Base-by-base conservation (phyloP, 495 filamentous ascomycete species). In the Penicillium canescens region DNA sequence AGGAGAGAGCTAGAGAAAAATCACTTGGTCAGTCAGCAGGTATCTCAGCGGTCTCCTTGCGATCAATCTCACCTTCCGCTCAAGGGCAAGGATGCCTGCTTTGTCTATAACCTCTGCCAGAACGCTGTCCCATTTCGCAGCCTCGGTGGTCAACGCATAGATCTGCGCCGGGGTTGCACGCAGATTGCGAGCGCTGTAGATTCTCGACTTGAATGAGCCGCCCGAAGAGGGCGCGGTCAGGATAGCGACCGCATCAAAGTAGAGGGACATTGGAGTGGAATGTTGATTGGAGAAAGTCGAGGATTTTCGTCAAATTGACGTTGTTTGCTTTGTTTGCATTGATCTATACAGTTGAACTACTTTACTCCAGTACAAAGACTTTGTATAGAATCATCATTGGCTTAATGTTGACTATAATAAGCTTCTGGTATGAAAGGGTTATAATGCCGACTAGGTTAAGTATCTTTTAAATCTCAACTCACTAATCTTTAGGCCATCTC, bases 51-150 rank as follows among this genome's bases (percentile, higher is more conserved):
- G n/a, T 31, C 14, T 13, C 24, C 24, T 33, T 4, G 5, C 0
- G 11, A 6, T 5, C 12, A 11, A 20, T 11, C 66, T 50, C 70
- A 96, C 92, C 84, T 96, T 96, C 42, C 82, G 87, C 72, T 98
- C 94, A 0, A 84, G 56, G 9, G 77, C 75, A 12, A 95, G 72
- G 5, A 96, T 72, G 20, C 83, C 84, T 3, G 91, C 78, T 33
- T 78, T 81, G 46, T 93, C 90, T 64, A 98, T 84, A 3, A 97
- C 86, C 52, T 95, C 91, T 46, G 90, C 89, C 12, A 98, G 73
- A 3, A 96, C 77, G 18, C 78, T 65, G 54, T 90, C 90, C 90
- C 95, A 96, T 86, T 96, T 96, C 40, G 88, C 82, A 2, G 90
- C 85, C 65, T 97, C 92, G 28, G 84, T 82, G 35, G 87, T 84